phyloP scores from a whole-genome alignment of 2,329 filamentous ascomycete genomes.

The Trichoderma sp. region DNA sequence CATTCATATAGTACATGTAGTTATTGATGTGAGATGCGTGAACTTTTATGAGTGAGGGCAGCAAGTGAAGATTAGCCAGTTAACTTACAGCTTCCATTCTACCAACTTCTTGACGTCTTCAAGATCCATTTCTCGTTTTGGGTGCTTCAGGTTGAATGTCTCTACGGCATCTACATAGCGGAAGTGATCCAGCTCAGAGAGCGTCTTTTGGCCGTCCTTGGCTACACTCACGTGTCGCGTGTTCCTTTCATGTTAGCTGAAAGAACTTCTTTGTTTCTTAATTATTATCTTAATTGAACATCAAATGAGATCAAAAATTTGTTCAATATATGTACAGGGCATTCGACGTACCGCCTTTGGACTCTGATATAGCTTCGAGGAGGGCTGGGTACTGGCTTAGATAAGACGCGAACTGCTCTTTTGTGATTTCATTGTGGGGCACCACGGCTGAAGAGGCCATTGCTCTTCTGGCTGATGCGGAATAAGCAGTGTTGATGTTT shows the following conservation, averaged over 20 bases:
- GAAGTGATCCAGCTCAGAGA: constrained; percentile 62
- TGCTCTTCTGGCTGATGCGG: not conserved
- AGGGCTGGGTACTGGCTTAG: constrained; percentile 47
- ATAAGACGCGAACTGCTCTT: constrained; percentile 42
- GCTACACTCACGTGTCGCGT: constrained; percentile 37
- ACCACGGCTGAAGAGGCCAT: constrained; percentile 20
- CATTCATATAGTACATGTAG: too few species aligned
- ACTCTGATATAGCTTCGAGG: constrained; percentile 49
- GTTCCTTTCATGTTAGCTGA: not conserved
- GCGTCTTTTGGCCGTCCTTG: constrained; percentile 54
- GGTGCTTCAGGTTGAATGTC: constrained; percentile 46
- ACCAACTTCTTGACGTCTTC: constrained; percentile 64
- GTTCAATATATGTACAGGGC: not conserved
- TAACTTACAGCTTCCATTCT: constrained; percentile 71
- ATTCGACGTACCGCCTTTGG: constrained; percentile 48
- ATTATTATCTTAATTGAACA: not conserved
- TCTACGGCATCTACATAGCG: constrained; percentile 60
- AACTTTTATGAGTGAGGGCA: not conserved
- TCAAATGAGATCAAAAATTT: too few species aligned
- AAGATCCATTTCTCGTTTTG: constrained; percentile 52
- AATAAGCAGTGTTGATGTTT: not conserved
- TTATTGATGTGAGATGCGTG: not conserved
- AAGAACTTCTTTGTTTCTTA: not conserved
- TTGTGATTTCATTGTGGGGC: constrained; percentile 35
- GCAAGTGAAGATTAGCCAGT: not conserved